A percentile compares a stretch with the other conserved stretches of the same genome.
Conservation (phyloP, 2,329 filamentous ascomycete genomes). For the Teratosphaeria destructans region DNA sequence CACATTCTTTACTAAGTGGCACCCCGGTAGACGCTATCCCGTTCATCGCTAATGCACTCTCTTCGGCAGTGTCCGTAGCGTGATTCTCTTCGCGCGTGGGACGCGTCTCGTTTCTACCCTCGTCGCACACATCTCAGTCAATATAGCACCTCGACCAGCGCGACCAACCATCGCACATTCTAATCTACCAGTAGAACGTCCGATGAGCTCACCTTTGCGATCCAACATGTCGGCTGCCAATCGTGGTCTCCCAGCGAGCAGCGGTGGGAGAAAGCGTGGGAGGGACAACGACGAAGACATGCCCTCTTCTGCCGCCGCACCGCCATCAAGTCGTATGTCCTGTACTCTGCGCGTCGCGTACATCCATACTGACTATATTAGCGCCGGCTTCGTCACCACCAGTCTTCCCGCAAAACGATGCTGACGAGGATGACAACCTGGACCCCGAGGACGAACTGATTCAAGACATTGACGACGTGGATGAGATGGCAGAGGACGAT, state of each 20-base stretch:
- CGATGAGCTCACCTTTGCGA: conserved; percentile 65
- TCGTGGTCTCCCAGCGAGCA: conserved; percentile 49
- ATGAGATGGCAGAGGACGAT: conserved; percentile 60
- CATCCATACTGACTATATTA: conserved; percentile 14
- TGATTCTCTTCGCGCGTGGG: neutral
- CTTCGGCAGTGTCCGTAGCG: neutral
- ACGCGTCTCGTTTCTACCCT: neutral
- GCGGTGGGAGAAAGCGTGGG: conserved; percentile 48
- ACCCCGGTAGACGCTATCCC: too few relatives aligned
- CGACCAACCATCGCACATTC: neutral
- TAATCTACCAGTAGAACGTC: neutral
- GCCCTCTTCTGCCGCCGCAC: conserved; percentile 45
- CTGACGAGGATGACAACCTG: conserved; percentile 57
- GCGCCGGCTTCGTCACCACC: conserved; percentile 51
- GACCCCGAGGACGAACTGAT: conserved; percentile 58
- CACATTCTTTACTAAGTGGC: too few relatives aligned
- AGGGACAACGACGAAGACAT: conserved; percentile 55
- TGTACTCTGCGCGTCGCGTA: neutral
- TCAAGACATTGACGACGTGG: conserved; percentile 54
- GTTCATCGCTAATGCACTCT: neutral
- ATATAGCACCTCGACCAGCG: neutral
- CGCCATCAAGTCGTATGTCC: conserved; percentile 54
- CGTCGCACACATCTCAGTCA: too few relatives aligned
- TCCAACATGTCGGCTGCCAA: conserved; percentile 75
- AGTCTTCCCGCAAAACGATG: conserved; percentile 53